Base-by-base conservation (phyloP, 768 basidiomycete species). In the Lentinula detonsa region DNA sequence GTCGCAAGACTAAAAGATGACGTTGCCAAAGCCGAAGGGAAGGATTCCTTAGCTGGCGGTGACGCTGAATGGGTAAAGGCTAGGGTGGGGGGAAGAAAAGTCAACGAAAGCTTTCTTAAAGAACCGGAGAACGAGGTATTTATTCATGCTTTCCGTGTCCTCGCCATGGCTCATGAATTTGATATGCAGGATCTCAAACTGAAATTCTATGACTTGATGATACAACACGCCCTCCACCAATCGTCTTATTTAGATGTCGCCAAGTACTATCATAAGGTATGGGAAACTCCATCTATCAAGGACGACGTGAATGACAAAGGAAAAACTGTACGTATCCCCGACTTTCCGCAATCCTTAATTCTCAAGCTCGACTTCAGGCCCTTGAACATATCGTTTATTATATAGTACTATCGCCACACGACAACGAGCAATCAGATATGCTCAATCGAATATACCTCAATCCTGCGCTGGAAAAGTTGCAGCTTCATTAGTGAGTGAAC, bases 391-490 rank as follows among this genome's bases (percentile, higher is more conserved):
- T 98, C 60, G 88, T 95, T 49, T 95, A 93, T 75, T 98, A 95
- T 68, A 83, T 98, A 59, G 86, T 97, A 28, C 87, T 98, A 51
- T 91, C 96, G 1, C 88, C 95, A 3, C 90, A 98, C 71, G 91
- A 89, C 72, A 98, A 99, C 70, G 96, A 98, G 73, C 97, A 99
- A 73, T 93, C 90, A 2, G 95, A 98, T 71, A 95, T 98, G 89
- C 76, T 99, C 49, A 87, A 98, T 71, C 91, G 92, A 68, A 79
- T 96, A 34, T 91, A 83, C 68, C 77, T 78, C 49, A 87, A 98
- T 71, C 84, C 94, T 23, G 87, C 89, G 23, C 74, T 98, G 45
- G 74, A 80, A 64, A 95, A 91, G 71, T 78, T 95, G 49, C 87
- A 92, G 65, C 77, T 93, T 45, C 92, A 95, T 71, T 87, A 88